Percentiles rank a stretch among this genome's conserved stretches.
These are phyloP conservation scores for Verticillium klebahnii DNA, from an alignment of 2,329 filamentous ascomycete species.

Conservation along the genomic window DNA sequence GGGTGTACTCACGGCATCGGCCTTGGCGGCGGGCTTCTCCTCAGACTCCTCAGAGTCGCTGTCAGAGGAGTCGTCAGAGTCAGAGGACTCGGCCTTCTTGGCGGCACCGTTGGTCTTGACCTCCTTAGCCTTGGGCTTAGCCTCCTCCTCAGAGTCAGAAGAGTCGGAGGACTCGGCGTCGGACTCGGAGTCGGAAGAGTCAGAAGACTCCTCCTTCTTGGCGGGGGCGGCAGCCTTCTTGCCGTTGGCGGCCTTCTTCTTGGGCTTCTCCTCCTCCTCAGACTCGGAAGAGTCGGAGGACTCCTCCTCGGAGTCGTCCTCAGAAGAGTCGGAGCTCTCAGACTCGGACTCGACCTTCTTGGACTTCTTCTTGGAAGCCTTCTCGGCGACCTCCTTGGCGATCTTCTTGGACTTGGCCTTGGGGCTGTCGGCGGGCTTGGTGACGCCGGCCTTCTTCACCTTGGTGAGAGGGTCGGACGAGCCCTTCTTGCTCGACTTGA, in stretches of 20 bases:
- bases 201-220: constrained; percentile 10
- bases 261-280: constrained; percentile 20
- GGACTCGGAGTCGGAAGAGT: constrained; percentile 32
- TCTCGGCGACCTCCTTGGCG: constrained; percentile 54
- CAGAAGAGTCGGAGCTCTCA: constrained; percentile 18
- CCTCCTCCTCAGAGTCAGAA: constrained; percentile 30
- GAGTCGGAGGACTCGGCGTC: constrained; percentile 32
- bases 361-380: constrained; percentile 40
- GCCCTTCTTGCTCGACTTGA: constrained; percentile 50
- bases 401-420: constrained; percentile 64
- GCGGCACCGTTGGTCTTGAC: constrained; percentile 29
- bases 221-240: constrained; percentile 15
- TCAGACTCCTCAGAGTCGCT: constrained; percentile 26
- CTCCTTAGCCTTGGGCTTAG: constrained; percentile 22
- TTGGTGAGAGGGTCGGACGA: constrained; percentile 43
- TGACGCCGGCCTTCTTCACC: constrained; percentile 63
- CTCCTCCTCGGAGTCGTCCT: constrained; percentile 21
- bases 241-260: constrained; percentile 13
- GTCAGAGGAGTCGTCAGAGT: constrained; percentile 26
- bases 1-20: constrained; percentile 9
- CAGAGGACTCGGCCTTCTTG: constrained; percentile 22
- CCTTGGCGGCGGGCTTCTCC: constrained; percentile 14
- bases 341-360: constrained; percentile 21
- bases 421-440: constrained; percentile 61
- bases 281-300: constrained; percentile 13